Conservation (phyloP, 148 eudicot species). For the Chenopodium suecicum region DNA sequence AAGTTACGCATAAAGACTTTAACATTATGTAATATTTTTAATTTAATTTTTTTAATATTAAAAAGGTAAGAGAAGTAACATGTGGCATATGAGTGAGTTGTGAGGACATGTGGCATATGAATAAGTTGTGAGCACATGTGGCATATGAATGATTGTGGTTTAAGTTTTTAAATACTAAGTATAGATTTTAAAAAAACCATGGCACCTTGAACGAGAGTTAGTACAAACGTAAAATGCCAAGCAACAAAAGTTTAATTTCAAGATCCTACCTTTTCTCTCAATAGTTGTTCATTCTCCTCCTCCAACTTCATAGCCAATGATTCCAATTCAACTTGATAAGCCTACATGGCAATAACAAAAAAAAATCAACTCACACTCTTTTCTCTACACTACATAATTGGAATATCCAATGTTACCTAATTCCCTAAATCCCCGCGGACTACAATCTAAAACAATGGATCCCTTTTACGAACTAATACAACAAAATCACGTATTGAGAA, state of each 20-base stretch:
- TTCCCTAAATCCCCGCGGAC: background rate
- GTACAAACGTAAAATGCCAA: background rate
- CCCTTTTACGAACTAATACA: background rate
- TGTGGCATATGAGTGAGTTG: too few species aligned
- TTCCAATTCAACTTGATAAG: conserved; percentile 84
- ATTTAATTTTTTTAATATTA: too few species aligned
- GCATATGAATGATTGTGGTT: too few species aligned
- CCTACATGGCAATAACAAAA: conserved; percentile 36
- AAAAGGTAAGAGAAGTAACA: too few species aligned
- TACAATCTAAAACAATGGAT: background rate
- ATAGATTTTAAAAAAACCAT: background rate
- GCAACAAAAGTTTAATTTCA: background rate
- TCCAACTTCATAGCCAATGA: conserved; percentile 75
- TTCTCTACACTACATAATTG: background rate
- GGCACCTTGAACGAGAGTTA: background rate
- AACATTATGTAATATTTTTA: too few species aligned
- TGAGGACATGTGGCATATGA: too few species aligned
- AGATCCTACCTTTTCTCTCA: conserved; percentile 64
- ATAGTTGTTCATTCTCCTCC: conserved; percentile 70
- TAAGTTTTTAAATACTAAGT: too few species aligned
- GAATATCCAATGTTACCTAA: background rate
- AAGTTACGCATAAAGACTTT: too few species aligned
- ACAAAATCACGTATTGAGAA: background rate
- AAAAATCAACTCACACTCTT: background rate
- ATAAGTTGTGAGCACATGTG: too few species aligned